Evolutionary conservation across 495 filamentous ascomycete genomes (phyloP).

Genomic region (Penicillium atrosanguineum): DNA sequence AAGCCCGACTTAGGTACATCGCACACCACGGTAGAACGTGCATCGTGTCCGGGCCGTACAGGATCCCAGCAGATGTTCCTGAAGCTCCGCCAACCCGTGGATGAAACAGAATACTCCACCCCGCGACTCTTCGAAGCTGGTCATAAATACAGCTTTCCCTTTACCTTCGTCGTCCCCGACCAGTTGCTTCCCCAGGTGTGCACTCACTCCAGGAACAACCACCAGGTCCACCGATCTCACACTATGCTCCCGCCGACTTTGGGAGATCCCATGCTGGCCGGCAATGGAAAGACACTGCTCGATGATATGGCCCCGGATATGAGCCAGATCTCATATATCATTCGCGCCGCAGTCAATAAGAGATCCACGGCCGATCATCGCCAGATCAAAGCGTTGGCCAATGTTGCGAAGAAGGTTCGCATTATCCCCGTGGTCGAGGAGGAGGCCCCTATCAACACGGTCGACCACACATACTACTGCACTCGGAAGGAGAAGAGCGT

Average conservation of each 20-base stretch:
- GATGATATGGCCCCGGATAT: constrained; percentile 86
- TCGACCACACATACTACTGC: constrained; percentile 58
- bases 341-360: constrained; percentile 58
- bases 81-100: constrained; percentile 77
- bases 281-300: constrained; percentile 47
- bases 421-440: constrained; percentile 75
- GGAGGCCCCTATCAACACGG: constrained; percentile 70
- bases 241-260: constrained; percentile 76
- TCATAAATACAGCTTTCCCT: constrained; percentile 69
- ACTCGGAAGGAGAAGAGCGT: constrained; percentile 74
- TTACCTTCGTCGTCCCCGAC: constrained; percentile 82
- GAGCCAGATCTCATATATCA: constrained; percentile 69
- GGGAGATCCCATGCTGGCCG: constrained; percentile 62
- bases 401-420: constrained; percentile 61
- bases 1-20: constrained; percentile 35
- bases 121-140: constrained; percentile 67
- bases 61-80: constrained; percentile 67
- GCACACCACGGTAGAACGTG: constrained; percentile 52
- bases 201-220: constrained; percentile 52
- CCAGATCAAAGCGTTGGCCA: constrained; percentile 44
- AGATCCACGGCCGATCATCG: constrained; percentile 10
- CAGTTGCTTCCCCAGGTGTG: constrained; percentile 64
- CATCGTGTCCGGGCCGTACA: constrained; percentile 46
- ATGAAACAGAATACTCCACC: constrained; percentile 64
- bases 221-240: constrained; percentile 68